Conservation (phyloP, 73 alveolate genomes). For the Paramecium bursaria region DNA sequence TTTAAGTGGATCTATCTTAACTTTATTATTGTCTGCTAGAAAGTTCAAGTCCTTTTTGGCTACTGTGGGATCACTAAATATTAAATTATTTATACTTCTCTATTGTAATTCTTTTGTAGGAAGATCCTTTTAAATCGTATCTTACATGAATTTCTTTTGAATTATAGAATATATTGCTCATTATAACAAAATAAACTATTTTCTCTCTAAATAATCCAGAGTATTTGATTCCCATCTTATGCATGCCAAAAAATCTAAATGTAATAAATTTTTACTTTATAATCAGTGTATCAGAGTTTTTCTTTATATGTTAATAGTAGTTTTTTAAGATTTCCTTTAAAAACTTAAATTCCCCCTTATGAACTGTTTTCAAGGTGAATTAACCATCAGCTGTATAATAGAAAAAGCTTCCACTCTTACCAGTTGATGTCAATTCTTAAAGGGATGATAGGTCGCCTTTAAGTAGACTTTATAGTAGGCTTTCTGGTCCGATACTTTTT, state of each 20-base stretch:
- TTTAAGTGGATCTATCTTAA: conserved; percentile 76
- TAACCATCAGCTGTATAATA: conserved; percentile 98
- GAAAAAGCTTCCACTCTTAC: conserved; percentile 98
- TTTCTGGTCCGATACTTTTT: conserved; percentile 84
- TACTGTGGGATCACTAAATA: conserved; percentile 75
- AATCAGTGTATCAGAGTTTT: conserved; percentile 88
- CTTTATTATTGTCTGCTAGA: conserved; percentile 76
- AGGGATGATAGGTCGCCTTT: conserved; percentile 69
- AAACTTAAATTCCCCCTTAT: conserved; percentile 87
- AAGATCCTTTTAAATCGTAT: conserved; percentile 89
- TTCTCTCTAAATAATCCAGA: conserved; percentile 27
- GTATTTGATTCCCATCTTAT: conserved; percentile 58
- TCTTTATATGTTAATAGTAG: conserved; percentile 82
- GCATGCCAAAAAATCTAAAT: conserved; percentile 67
- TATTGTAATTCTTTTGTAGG: conserved; percentile 77
- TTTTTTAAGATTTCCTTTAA: conserved; percentile 87
- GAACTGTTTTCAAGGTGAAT: conserved; percentile 93
- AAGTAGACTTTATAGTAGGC: conserved; percentile 64
- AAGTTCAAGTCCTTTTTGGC: conserved; percentile 95
- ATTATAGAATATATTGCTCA: conserved; percentile 82
- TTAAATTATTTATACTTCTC: conserved; percentile 45
- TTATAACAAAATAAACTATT: conserved; percentile 75
- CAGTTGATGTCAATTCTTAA: conserved; percentile 79
- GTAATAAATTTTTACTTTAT: conserved; percentile 68
- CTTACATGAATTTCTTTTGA: conserved; percentile 77